Percentiles rank a stretch among this genome's conserved stretches.
phyloP scores from a whole-genome alignment of 2,329 filamentous ascomycete genomes.

The Fusarium phyllophilum region DNA sequence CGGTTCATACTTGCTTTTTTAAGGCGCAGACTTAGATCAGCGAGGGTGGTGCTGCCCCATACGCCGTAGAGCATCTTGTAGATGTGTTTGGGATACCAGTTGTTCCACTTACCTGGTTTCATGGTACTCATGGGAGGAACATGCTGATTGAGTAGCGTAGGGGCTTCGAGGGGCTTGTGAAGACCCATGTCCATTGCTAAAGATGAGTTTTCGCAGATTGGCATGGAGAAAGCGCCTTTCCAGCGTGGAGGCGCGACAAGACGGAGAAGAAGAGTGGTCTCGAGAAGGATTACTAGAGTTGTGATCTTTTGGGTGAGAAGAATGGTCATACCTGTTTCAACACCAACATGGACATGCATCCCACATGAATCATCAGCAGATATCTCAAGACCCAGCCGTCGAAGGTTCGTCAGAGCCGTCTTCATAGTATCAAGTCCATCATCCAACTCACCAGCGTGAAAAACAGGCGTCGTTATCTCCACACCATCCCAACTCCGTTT shows the following conservation, averaged over 20 bases:
- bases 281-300: slow-evolving; percentile 35
- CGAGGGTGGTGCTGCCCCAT: slow-evolving; percentile 21
- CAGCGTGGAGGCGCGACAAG: slow-evolving; percentile 6
- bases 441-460: slow-evolving; percentile 25
- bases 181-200: not conserved
- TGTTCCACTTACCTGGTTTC: slow-evolving; percentile 14
- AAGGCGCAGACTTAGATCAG: not conserved
- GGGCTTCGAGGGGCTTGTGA: not conserved
- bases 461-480: slow-evolving; percentile 37
- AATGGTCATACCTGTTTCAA: slow-evolving; percentile 36
- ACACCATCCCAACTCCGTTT: slow-evolving; percentile 19
- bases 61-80: slow-evolving; percentile 8
- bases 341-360: slow-evolving; percentile 42
- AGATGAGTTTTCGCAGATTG: not conserved
- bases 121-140: not conserved
- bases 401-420: slow-evolving; percentile 12
- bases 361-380: slow-evolving; percentile 36
- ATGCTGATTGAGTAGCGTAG: not conserved
- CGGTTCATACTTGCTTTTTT: not conserved
- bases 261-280: slow-evolving; percentile 23
- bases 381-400: slow-evolving; percentile 8
- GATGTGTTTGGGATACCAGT: not conserved
- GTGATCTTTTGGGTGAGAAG: slow-evolving; percentile 38
- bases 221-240: not conserved
- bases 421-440: slow-evolving; percentile 18